Evolutionary conservation across 306 rosid species (phyloP).

Genomic region (Geum urbanum): DNA sequence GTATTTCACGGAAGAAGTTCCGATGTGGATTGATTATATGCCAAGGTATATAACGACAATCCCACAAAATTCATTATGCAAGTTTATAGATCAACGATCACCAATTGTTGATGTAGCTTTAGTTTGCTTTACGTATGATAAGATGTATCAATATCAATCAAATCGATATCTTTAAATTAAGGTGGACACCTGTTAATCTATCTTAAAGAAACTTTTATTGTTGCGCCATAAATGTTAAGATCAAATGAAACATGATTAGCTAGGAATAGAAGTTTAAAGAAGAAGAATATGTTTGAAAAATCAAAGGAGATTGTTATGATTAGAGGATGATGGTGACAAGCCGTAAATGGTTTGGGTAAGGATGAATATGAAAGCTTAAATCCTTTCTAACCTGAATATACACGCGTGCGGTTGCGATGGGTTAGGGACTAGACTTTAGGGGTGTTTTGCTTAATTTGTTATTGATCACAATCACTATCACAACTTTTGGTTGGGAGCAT

Average conservation of each 20-base stretch:
- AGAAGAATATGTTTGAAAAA: conserved; percentile 15
- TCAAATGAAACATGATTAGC: neutral
- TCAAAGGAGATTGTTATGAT: conserved; percentile 9
- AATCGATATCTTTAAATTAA: neutral
- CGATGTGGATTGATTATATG: neutral
- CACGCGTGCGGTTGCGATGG: conserved; percentile 31
- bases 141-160: neutral
- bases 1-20: neutral
- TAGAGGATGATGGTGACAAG: conserved; percentile 17
- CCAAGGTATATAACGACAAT: too few relatives aligned
- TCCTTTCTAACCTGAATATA: conserved; percentile 21
- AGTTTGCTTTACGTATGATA: neutral
- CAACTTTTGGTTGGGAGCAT: conserved; percentile 36
- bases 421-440: conserved; percentile 16
- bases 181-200: neutral
- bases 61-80: too few relatives aligned
- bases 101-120: neutral
- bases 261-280: neutral
- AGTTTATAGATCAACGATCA: too few relatives aligned
- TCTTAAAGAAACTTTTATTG: too few relatives aligned
- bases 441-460: conserved; percentile 11
- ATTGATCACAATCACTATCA: conserved; percentile 37
- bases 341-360: conserved; percentile 21
- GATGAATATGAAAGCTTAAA: conserved; percentile 20
- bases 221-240: neutral